Base-by-base conservation (phyloP, 805 yeast genomes). In the Pichia kluyveri region DNA sequence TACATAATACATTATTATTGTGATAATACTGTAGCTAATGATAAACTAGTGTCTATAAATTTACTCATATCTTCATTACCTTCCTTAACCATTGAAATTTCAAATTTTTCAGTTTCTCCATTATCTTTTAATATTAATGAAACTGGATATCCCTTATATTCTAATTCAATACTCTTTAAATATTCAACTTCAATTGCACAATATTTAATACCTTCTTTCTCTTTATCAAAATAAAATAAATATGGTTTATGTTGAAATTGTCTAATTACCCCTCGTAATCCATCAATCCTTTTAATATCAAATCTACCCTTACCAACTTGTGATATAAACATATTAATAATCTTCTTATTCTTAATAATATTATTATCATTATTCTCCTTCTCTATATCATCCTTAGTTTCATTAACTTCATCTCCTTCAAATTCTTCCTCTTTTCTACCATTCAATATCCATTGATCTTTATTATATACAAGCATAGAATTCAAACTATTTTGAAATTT, bases 401-500 rank as follows among this genome's bases (percentile, higher is more conserved):
- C 56, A 12, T 42, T 42, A 17, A 27, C 23, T 11, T 43, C 46
- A 9, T 30, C 17, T 8, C 40, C 47, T 23, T 42, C 40, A 14
- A 43, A 38, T 1, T 45, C 45, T n/a, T 38, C 37, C 18, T 46
- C 46, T 14, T 23, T 23, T 8, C 43, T 32, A 12, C 52, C 50
- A 37, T 53, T 51, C 18, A 49, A 43, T 9, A 43, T 39, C 50
- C 55, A 53, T 32, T 53, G 53, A 31, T 53, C 52, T 31, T 53
- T 53, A 15, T 51, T 47, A 38, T 55, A 51, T 37, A 58, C 49
- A 10, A 61, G 46, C 44, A 56, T 44, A 9, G 67, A 61, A 46
- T 61, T 62, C 43, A 52, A 54, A 38, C 65, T 54, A 11, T 60
- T 57, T 41, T 62, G 66, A 46, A 62, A 63, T 47, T 56, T 59